Conservation (phyloP, 257 asterid species). For the Agastache rugosa region DNA sequence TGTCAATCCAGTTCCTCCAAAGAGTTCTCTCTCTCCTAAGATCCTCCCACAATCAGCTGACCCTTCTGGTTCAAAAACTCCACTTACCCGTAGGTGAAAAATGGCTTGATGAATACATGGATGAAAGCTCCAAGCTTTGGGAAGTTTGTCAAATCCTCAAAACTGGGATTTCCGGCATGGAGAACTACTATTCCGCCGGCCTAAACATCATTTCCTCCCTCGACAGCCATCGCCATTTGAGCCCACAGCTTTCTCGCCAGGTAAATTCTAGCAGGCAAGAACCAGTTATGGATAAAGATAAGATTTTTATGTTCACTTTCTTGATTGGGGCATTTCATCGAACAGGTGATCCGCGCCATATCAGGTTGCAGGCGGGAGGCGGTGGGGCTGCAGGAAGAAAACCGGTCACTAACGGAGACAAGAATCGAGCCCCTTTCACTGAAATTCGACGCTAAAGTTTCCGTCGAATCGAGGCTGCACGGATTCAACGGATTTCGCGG, state of each 20-base stretch:
- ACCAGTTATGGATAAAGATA: slow-evolving; percentile 11
- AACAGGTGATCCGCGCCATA: slow-evolving; percentile 74
- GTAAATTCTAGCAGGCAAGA: slow-evolving; percentile 40
- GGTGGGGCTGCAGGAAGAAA: slow-evolving; percentile 79
- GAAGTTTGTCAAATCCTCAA: slow-evolving; percentile 84
- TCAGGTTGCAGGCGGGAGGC: slow-evolving; percentile 79
- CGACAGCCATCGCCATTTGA: slow-evolving; percentile 63
- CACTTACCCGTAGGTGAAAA: slow-evolving; percentile 88
- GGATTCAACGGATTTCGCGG: slow-evolving; percentile 93
- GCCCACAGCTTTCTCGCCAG: slow-evolving; percentile 82
- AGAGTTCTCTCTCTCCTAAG: slow-evolving; percentile 69
- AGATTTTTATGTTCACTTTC: slow-evolving; percentile 1
- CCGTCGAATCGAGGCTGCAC: slow-evolving; percentile 69
- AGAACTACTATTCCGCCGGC: slow-evolving; percentile 72
- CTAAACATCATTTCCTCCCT: slow-evolving; percentile 64
- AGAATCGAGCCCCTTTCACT: slow-evolving; percentile 74
- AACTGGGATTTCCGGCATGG: slow-evolving; percentile 77
- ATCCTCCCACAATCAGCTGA: slow-evolving; percentile 79
- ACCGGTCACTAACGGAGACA: slow-evolving; percentile 78
- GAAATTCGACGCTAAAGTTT: slow-evolving; percentile 63
- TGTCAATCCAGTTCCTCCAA: slow-evolving; percentile 89
- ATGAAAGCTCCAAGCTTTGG: slow-evolving; percentile 94
- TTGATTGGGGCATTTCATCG: slow-evolving; percentile 15
- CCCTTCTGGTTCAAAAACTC: slow-evolving; percentile 78
- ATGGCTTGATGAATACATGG: slow-evolving; percentile 98